These are phyloP conservation scores for Pugionium dolabratum DNA, from an alignment of 345 rosid species.

Conservation along the genomic window DNA sequence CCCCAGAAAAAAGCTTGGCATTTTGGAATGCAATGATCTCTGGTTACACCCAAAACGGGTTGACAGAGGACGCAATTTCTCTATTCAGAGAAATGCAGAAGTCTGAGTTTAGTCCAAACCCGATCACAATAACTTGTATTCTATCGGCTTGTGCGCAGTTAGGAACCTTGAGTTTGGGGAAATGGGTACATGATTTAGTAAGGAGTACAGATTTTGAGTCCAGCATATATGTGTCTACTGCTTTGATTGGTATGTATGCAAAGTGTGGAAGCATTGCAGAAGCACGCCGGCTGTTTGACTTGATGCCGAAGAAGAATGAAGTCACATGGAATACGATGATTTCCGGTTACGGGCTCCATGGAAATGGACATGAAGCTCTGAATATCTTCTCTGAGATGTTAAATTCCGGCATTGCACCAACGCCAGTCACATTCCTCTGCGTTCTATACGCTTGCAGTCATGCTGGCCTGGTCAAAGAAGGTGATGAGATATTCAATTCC, in stretches of 20 bases:
- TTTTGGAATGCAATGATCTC: constrained; percentile 89
- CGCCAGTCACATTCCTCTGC: constrained; percentile 69
- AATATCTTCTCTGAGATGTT: constrained; percentile 58
- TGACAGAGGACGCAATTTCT: constrained; percentile 62
- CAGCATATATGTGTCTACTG: constrained; percentile 69
- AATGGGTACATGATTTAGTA: constrained; percentile 64
- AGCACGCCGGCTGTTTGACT: constrained; percentile 62
- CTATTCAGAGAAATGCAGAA: constrained; percentile 68
- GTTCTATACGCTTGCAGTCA: constrained; percentile 82
- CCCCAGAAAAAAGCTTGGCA: constrained; percentile 61
- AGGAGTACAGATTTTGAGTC: constrained; percentile 52
- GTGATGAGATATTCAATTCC: constrained; percentile 56
- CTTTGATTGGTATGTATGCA: constrained; percentile 79
- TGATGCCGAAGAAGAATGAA: constrained; percentile 60
- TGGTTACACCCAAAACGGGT: constrained; percentile 78
- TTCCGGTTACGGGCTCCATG: constrained; percentile 82
- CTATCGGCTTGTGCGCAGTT: constrained; percentile 84
- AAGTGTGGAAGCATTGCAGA: constrained; percentile 75
- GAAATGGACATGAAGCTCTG: constrained; percentile 69
- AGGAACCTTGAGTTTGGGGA: constrained; percentile 69
- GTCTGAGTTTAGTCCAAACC: constrained; percentile 55
- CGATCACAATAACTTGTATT: constrained; percentile 65
- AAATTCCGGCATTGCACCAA: constrained; percentile 51
- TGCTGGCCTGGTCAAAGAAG: constrained; percentile 75
- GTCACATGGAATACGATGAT: constrained; percentile 91